Evolutionary conservation across 176 grass and related monocot species (phyloP), one percentile per base, ranked within the genome.

Genomic region (Elaeis guineensis): DNA sequence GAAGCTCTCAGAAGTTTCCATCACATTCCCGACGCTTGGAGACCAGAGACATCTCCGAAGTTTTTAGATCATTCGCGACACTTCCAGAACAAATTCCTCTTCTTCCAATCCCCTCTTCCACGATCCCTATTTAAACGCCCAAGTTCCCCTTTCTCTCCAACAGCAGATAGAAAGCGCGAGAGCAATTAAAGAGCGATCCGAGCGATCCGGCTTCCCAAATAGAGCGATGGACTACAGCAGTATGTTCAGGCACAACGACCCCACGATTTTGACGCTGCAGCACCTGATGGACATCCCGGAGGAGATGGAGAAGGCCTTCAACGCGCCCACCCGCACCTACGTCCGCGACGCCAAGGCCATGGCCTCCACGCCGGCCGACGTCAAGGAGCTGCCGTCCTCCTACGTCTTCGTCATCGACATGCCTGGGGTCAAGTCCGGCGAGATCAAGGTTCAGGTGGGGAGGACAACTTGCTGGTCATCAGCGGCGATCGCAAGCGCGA

Each of bases 301-400:
- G 25, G 79, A 91, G 72, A 64, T 71, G 22, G 83, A 91, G 51
- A 72, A 81, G 72, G 55, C 58, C 54, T 49, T 91, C 8, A 82
- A 74, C 54, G 51, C 79, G 16, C 87, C 87, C 8, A 87, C 74
- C 24, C 67, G 78, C 4, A 75, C 80, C 2, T 82, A 94, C 60
- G 59, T 90, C 75, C 77, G 78, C 16, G 80, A 88, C 72, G 74
- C 66, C 67, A 75, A 69, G 17, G 84, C 81, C 25, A 89, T 82
- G 84, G 85, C 89, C 3, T 82, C 76, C 85, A 89, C 85, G 1
- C 85, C 84, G 3, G 80, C 83, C 66, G 85, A 89, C 55, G 64
- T 82, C 51, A 77, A 85, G 81, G 81, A 95, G 75, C 54, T 89
- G 3, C 85, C 81, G 1, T 79, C 75, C 6, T 21, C 55, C 24